These are phyloP conservation scores for Vanrija humicola DNA, from an alignment of 1,284 basidiomycete genomes.

Conservation along the genomic window DNA sequence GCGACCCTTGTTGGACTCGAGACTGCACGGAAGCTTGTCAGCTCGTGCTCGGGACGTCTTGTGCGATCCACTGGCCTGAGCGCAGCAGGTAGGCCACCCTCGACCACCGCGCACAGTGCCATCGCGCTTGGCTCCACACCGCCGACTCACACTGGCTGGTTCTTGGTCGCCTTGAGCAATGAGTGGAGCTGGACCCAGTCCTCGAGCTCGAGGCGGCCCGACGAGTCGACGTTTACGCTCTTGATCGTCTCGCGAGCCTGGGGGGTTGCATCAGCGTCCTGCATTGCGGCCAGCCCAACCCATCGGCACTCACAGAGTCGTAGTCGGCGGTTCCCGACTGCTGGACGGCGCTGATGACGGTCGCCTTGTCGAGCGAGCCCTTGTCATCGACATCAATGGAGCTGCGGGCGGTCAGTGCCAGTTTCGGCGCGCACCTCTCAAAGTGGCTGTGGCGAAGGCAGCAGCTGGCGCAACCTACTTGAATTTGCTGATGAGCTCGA, in stretches of 20 bases:
- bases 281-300: background rate
- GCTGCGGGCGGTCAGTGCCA: conserved; percentile 50
- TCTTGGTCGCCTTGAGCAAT: conserved; percentile 35
- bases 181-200: conserved; percentile 76
- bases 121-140: background rate
- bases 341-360: conserved; percentile 72
- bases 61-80: background rate
- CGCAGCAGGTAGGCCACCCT: background rate
- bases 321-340: conserved; percentile 76
- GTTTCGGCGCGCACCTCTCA: no score
- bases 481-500: conserved; percentile 86
- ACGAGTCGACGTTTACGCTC: conserved; percentile 87
- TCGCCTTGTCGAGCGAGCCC: conserved; percentile 76
- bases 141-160: conserved; percentile 36
- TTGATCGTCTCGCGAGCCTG: conserved; percentile 72
- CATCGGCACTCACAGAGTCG: conserved; percentile 63
- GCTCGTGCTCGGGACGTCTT: background rate
- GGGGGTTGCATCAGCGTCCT: conserved; percentile 30
- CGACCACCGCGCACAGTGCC: conserved; percentile 21
- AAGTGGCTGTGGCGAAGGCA: background rate
- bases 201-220: conserved; percentile 93
- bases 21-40: conserved; percentile 44
- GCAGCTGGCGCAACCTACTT: conserved; percentile 59
- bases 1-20: conserved; percentile 74
- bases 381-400: conserved; percentile 77